phyloP scores from a whole-genome alignment of 805 yeast species.

The Metschnikowia henanensis region DNA sequence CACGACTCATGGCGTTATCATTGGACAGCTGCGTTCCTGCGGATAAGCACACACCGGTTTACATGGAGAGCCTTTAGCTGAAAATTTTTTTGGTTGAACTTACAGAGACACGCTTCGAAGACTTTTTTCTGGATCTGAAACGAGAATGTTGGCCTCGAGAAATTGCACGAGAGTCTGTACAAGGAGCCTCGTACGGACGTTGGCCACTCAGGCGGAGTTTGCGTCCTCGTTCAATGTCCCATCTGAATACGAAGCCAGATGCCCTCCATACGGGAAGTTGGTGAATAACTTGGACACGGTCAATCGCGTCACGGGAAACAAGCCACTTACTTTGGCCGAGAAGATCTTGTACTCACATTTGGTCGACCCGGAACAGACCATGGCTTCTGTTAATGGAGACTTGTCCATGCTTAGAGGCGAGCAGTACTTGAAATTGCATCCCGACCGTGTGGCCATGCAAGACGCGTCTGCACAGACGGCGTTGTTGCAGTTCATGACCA shows the following conservation, averaged over 20 bases:
- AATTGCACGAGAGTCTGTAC: slow-evolving; percentile 10
- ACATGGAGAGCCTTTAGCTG: neutral
- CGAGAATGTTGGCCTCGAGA: slow-evolving; percentile 19
- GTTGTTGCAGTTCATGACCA: slow-evolving; percentile 96
- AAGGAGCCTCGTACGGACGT: slow-evolving; percentile 18
- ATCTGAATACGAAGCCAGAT: slow-evolving; percentile 59
- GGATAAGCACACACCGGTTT: neutral
- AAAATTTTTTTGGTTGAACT: neutral
- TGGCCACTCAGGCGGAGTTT: slow-evolving; percentile 32
- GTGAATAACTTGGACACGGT: slow-evolving; percentile 63
- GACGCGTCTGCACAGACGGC: slow-evolving; percentile 99
- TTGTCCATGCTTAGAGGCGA: slow-evolving; percentile 72
- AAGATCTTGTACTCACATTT: slow-evolving; percentile 92
- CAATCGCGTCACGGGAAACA: slow-evolving; percentile 59
- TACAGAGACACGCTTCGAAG: neutral
- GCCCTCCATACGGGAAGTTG: slow-evolving; percentile 87
- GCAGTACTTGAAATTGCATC: slow-evolving; percentile 87
- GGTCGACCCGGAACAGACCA: slow-evolving; percentile 82
- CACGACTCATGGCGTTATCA: slow-evolving; percentile 10
- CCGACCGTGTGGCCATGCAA: slow-evolving; percentile 99
- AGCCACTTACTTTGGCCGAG: slow-evolving; percentile 91
- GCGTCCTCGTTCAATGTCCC: slow-evolving; percentile 46
- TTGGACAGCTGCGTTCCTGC: slow-evolving; percentile 13
- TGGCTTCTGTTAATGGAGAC: slow-evolving; percentile 49
- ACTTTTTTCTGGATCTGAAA: neutral